Evolutionary conservation across 73 alveolate species (phyloP).

Genomic region (Stentor roeselii): DNA sequence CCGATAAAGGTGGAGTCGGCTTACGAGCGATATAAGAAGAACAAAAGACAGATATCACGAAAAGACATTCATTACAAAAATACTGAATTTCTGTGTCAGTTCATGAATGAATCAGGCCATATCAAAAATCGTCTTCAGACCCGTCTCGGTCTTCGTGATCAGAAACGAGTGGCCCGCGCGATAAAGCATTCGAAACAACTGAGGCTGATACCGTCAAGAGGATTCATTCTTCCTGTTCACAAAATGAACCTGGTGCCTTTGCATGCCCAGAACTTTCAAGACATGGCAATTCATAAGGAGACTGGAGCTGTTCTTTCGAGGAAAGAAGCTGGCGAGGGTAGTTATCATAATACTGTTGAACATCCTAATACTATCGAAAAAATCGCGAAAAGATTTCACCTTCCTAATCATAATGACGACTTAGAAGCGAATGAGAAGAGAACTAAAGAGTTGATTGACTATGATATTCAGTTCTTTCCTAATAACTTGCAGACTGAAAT

Average conservation of each 20-base stretch:
- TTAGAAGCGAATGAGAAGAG: slow-evolving; percentile 12
- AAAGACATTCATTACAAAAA: slow-evolving; percentile 53
- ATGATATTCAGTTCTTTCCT: slow-evolving; percentile 6
- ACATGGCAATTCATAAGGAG: slow-evolving; percentile 15
- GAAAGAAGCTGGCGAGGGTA: slow-evolving; percentile 8
- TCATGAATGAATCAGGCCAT: slow-evolving; percentile 49
- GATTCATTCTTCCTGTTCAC: slow-evolving; percentile 52
- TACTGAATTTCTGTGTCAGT: slow-evolving; percentile 50
- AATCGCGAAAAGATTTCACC: slow-evolving; percentile 30
- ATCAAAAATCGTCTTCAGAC: slow-evolving; percentile 52
- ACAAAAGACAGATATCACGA: slow-evolving; percentile 31
- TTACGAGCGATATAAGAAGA: slow-evolving; percentile 33
- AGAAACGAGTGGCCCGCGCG: slow-evolving; percentile 32
- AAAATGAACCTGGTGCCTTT: slow-evolving; percentile 34
- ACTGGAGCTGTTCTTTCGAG: slow-evolving; percentile 19
- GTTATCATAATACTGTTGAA: not conserved
- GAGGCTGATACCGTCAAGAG: slow-evolving; percentile 43
- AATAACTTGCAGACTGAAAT: not conserved
- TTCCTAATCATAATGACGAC: slow-evolving; percentile 25
- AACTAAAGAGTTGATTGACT: slow-evolving; percentile 25
- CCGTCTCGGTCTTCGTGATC: slow-evolving; percentile 36
- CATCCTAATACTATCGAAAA: slow-evolving; percentile 29
- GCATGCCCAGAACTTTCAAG: slow-evolving; percentile 32
- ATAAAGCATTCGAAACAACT: slow-evolving; percentile 41
- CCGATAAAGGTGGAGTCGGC: slow-evolving; percentile 29